phyloP scores from a whole-genome alignment of 2,329 filamentous ascomycete species.

The Nothophoma quercina region DNA sequence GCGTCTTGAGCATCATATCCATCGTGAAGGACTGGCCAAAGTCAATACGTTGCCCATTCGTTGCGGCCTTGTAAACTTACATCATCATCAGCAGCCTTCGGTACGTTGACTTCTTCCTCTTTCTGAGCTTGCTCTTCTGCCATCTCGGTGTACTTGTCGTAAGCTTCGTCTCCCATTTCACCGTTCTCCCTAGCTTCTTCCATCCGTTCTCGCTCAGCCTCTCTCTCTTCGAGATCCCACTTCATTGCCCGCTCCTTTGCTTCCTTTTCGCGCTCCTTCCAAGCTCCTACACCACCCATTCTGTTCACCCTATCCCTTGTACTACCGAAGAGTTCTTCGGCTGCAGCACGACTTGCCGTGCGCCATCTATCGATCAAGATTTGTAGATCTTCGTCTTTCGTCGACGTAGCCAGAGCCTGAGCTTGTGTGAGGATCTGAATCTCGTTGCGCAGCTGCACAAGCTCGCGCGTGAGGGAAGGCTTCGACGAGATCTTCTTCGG shows the following conservation, averaged over 20 bases:
- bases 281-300: conserved; percentile 69
- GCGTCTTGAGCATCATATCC: conserved; percentile 71
- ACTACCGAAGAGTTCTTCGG: conserved; percentile 70
- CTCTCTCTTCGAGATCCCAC: conserved; percentile 47
- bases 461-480: conserved; percentile 40
- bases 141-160: conserved; percentile 53
- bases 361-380: conserved; percentile 68
- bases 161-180: conserved; percentile 56
- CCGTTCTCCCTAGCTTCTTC: conserved; percentile 49
- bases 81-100: conserved; percentile 47
- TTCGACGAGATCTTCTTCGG: conserved; percentile 28
- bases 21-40: conserved; percentile 66
- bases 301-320: conserved; percentile 67
- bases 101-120: conserved; percentile 45
- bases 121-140: conserved; percentile 51
- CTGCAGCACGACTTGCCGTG: conserved; percentile 65
- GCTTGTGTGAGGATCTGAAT: conserved; percentile 55
- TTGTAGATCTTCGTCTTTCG: conserved; percentile 63
- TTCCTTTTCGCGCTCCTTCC: conserved; percentile 53
- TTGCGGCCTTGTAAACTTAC: conserved; percentile 34
- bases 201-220: conserved; percentile 53
- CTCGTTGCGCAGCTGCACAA: conserved; percentile 45
- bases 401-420: conserved; percentile 41
- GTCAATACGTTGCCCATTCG: conserved; percentile 14
- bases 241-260: conserved; percentile 45